Evolutionary conservation across 495 filamentous ascomycete genomes (phyloP), one percentile per base, ranked within the genome.

Genomic region (Thozetella sp.): DNA sequence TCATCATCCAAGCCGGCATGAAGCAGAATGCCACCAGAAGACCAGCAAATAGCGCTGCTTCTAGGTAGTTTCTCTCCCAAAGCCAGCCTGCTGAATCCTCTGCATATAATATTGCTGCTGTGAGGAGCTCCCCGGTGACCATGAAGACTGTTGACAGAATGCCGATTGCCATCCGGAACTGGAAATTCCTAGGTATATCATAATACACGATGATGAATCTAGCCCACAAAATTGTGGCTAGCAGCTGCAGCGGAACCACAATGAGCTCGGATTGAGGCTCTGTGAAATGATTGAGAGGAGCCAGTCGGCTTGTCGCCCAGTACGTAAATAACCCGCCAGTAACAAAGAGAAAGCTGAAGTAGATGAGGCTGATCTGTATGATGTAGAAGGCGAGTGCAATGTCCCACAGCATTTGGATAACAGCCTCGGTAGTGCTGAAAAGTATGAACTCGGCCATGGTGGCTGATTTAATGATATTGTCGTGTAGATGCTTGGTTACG

Each of bases 351-450:
- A 68, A 62, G 2, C 53, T 22, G 30, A 62, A 58, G 58, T 73
- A 73, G 61, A 66, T 25, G 26, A 67, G 51, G 45, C 58, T 63
- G 59, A 72, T 56, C 45, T 67, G 64, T 25, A 68, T 48, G 60
- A 68, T 51, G 56, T 66, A 72, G 59, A 70, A 61, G 43, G 69
- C 67, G 17, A 73, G 69, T 57, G 67, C 65, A 26, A 73, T 51
- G 67, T 73, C 71, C 69, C 69, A 73, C 55, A 73, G 69, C 57
- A 73, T 20, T 46, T 72, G 64, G 46, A 73, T 64, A 23, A 70
- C 60, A 4, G 67, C 64, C 37, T 71, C 67, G 19, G 67, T 63
- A 0, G 69, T 61, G 48, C 67, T 59, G 40, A 73, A 71, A 30
- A 64, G 56, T 45, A 65, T 15, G 6, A 15, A 37, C 15, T 37